These are phyloP conservation scores for Citrus australasica DNA, from an alignment of 345 rosid species.

Conservation along the genomic window DNA sequence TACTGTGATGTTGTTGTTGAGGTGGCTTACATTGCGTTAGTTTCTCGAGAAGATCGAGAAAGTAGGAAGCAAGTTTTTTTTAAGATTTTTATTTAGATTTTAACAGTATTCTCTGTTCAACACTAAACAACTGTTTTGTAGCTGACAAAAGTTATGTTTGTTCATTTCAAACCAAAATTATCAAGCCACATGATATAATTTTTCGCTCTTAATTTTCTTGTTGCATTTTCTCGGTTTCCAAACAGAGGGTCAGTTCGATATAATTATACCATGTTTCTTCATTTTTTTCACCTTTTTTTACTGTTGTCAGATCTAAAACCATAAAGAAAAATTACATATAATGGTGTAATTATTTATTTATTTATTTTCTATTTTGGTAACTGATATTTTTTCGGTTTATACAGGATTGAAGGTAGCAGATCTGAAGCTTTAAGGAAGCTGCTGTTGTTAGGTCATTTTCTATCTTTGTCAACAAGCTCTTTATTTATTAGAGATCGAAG, in stretches of 20 bases:
- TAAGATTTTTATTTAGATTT: background rate
- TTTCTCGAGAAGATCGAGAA: conserved; percentile 23
- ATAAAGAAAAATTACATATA: too few relatives aligned
- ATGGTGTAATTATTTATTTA: background rate
- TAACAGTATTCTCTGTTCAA: background rate
- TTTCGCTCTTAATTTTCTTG: conserved; percentile 23
- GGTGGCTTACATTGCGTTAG: conserved; percentile 23
- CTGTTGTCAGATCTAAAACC: conserved; percentile 16
- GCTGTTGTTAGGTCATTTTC: conserved; percentile 18
- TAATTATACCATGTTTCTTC: background rate
- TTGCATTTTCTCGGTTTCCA: conserved; percentile 20
- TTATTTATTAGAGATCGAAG: conserved; percentile 4
- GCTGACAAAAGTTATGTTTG: conserved; percentile 2
- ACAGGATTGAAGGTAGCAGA: conserved; percentile 34
- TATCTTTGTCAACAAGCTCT: conserved; percentile 3
- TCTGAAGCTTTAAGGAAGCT: conserved; percentile 38
- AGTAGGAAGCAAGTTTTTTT: background rate
- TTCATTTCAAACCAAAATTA: background rate
- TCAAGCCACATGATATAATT: background rate
- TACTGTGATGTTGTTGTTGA: background rate
- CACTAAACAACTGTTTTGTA: conserved; percentile 12
- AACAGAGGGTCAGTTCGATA: conserved; percentile 4
- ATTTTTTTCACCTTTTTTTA: background rate
- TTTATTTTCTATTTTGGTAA: background rate
- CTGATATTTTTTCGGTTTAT: background rate